Base-by-base conservation (phyloP, 2,329 filamentous ascomycete genomes). In the Colletotrichum sp. region DNA sequence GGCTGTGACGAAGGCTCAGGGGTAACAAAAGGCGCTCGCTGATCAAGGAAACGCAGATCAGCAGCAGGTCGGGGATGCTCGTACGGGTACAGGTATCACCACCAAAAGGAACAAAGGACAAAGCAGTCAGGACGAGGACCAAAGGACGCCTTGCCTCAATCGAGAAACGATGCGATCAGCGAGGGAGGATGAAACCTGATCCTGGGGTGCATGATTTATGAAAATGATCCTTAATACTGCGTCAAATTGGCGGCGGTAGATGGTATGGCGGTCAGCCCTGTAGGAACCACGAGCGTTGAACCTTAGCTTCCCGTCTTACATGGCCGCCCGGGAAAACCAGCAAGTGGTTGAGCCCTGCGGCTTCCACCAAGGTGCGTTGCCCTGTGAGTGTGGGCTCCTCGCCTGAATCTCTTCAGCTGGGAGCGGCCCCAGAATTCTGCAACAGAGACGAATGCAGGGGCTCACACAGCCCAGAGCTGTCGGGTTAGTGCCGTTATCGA, bases 401-500 rank as follows among this genome's bases (percentile, higher is more conserved):
- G 52, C 66, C 66, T 34, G 30, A 67, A 26, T 63, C 55, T 74
- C 44, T 57, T 65, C 57, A 68, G 70, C 44, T 65, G 74, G 39
- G 26, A 60, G 59, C 39, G 39, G 63, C 64, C 59, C 74, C 74
- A 76, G 66, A 62, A 52, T 76, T 76, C 74, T 76, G 74, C 74
- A 73, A 76, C 74, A 76, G 63, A 73, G 64, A 60, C 74, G 71
- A 76, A 76, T 76, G 74, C 74, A 76, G 74, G 74, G 74, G 74
- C 28, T 72, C 74, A 60, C 59, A 60, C 71, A 69, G 66, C 55
- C 28, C 28, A 34, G 32, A 60, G 65, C 52, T 49, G 32, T 34
- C 59, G 57, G 30, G 12, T 28, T 52, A 52, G 52, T 66, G 59
- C 71, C 36, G 44, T 63, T 57, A 34, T 71, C 44, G 71, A 60